These are phyloP conservation scores for Entelexis sorbosivorans DNA, from an alignment of 1,139 yeast genomes.

Conservation along the genomic window DNA sequence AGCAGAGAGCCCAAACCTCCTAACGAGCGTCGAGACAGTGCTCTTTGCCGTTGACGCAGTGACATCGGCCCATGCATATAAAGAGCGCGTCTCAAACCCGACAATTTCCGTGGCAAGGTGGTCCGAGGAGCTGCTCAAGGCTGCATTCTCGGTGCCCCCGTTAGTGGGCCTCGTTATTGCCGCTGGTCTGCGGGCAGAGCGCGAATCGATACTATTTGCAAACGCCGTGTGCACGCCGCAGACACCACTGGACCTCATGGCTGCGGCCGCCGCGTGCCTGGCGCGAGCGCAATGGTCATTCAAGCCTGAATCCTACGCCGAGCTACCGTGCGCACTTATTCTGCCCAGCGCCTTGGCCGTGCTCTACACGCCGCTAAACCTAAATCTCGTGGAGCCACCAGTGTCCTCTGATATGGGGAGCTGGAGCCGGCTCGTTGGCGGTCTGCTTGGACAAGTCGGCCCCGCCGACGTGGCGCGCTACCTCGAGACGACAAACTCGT, in stretches of 20 bases:
- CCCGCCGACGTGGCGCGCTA: conserved; percentile 7
- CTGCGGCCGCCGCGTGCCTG: conserved; percentile 16
- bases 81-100: conserved; percentile 51
- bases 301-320: conserved; percentile 1
- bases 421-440: conserved; percentile 17
- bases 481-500: conserved; percentile 9
- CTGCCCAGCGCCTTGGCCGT: conserved; percentile 4
- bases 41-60: conserved; percentile 31
- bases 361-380: conserved; percentile 12
- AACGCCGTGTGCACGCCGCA: conserved; percentile 1
- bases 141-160: conserved; percentile 14
- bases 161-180: conserved; percentile 17
- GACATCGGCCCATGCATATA: conserved; percentile 39
- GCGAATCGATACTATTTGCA: conserved; percentile 3
- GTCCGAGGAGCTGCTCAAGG: conserved; percentile 29
- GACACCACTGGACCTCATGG: neutral
- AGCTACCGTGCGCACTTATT: conserved; percentile 9
- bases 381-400: conserved; percentile 3
- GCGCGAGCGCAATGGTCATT: conserved; percentile 21
- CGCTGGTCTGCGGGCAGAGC: conserved; percentile 14
- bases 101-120: conserved; percentile 45
- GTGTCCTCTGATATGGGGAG: conserved; percentile 17
- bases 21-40: conserved; percentile 4
- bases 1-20: conserved; percentile 16
- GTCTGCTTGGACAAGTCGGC: conserved; percentile 7